Conservation (phyloP, 768 basidiomycete genomes). For the Kwoniella sp. region DNA sequence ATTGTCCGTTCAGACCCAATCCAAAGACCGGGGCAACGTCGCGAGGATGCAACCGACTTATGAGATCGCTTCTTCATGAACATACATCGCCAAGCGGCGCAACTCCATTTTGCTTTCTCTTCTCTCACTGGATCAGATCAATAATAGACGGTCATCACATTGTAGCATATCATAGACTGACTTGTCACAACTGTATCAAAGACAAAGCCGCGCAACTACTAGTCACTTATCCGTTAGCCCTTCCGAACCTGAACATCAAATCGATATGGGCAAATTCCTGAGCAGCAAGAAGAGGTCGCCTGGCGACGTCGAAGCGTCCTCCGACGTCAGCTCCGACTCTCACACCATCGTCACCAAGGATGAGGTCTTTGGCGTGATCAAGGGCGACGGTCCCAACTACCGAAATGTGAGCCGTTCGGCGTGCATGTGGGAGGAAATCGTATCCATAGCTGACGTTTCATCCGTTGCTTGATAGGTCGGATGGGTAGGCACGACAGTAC, state of each 20-base stretch:
- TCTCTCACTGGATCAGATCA: background rate
- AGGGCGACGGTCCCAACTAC: conserved; percentile 36
- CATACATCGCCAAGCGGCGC: too few species aligned
- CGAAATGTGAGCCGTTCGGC: conserved; percentile 25
- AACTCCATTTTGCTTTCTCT: background rate
- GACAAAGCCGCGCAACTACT: background rate
- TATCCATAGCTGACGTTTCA: background rate
- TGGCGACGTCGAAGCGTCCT: background rate
- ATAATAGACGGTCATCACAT: background rate
- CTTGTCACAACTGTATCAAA: background rate
- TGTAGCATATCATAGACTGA: background rate
- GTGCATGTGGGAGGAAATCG: too few species aligned
- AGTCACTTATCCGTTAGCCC: too few species aligned
- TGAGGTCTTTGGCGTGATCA: conserved; percentile 36
- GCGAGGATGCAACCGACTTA: too few species aligned
- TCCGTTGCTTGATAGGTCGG: too few species aligned
- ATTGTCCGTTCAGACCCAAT: too few species aligned
- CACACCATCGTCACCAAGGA: conserved; percentile 17
- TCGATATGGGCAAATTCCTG: background rate
- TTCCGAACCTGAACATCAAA: too few species aligned
- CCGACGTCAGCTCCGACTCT: background rate
- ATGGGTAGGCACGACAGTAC: conserved; percentile 34
- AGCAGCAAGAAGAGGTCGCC: background rate
- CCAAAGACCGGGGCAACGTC: too few species aligned
- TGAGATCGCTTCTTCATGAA: too few species aligned